A percentile compares a stretch with the other conserved stretches of the same genome.
Conservation (phyloP, 2,329 filamentous ascomycete genomes). For the Claviceps monticola region DNA sequence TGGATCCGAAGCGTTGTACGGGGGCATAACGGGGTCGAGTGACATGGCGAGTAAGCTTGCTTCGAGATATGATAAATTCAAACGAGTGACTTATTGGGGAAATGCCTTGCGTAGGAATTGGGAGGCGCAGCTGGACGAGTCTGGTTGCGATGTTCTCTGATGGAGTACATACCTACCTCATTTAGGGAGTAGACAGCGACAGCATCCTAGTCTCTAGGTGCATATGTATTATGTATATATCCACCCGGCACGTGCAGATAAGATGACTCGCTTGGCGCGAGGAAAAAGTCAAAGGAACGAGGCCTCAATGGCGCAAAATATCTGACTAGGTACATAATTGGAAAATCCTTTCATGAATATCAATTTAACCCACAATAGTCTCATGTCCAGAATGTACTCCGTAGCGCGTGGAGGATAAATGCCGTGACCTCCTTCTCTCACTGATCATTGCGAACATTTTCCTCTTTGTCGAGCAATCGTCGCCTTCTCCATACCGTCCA, state of each 20-base stretch:
- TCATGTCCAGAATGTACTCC: too few species aligned
- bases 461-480: background rate
- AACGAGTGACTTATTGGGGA: too few species aligned
- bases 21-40: conserved; percentile 55
- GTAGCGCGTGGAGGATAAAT: background rate
- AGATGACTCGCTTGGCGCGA: background rate
- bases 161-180: background rate
- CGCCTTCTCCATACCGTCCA: background rate
- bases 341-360: too few species aligned
- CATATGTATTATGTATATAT: too few species aligned
- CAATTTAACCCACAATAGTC: too few species aligned
- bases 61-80: background rate
- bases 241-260: conserved; percentile 2
- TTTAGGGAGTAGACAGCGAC: too few species aligned
- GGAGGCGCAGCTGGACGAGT: background rate
- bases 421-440: too few species aligned
- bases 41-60: conserved; percentile 41
- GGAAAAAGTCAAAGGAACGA: background rate
- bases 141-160: background rate
- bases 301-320: too few species aligned
- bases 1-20: conserved; percentile 60
- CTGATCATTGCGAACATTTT: background rate
- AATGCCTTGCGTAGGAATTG: too few species aligned
- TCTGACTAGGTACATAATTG: too few species aligned
- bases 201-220: too few species aligned